These are phyloP conservation scores for Polyplosphaeria fusca DNA, from an alignment of 495 filamentous ascomycete species.

Conservation along the genomic window DNA sequence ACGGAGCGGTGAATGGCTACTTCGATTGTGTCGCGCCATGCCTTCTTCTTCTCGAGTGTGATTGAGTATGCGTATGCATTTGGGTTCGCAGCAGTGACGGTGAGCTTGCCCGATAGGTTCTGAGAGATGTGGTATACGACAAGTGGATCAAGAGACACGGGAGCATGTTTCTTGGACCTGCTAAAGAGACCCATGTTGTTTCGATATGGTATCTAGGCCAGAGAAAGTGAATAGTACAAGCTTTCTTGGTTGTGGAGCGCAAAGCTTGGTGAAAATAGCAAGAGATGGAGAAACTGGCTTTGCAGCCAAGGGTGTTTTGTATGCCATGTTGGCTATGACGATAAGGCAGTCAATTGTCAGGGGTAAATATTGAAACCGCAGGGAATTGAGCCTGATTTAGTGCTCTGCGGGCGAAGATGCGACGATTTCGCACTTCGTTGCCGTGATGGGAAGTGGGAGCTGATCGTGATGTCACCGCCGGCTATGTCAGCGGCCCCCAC, in stretches of 20 bases:
- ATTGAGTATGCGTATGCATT: slow-evolving; percentile 1
- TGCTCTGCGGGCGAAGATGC: background rate
- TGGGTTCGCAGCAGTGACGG: background rate
- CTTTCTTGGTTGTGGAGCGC: background rate
- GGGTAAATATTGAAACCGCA: background rate
- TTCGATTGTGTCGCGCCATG: slow-evolving; percentile 5
- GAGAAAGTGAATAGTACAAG: background rate
- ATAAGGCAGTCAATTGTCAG: background rate
- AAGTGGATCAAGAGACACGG: background rate
- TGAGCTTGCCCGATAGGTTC: slow-evolving; percentile 7
- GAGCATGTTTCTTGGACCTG: background rate
- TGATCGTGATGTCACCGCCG: too few species aligned
- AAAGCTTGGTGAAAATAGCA: background rate
- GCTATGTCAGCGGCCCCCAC: too few species aligned
- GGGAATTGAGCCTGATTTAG: background rate
- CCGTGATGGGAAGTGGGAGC: background rate
- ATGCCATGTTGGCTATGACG: background rate
- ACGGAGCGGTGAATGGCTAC: slow-evolving; percentile 5
- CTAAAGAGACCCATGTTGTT: background rate
- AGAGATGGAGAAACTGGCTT: background rate
- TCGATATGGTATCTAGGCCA: background rate
- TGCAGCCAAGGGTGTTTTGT: background rate
- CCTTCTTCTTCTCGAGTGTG: background rate
- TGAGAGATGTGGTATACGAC: slow-evolving; percentile 5
- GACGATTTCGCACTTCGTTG: background rate